A percentile compares a stretch with the other conserved stretches of the same genome.
Evolutionary conservation across 148 eudicot genomes (phyloP).

Genomic region (Vaccinium darrowii): DNA sequence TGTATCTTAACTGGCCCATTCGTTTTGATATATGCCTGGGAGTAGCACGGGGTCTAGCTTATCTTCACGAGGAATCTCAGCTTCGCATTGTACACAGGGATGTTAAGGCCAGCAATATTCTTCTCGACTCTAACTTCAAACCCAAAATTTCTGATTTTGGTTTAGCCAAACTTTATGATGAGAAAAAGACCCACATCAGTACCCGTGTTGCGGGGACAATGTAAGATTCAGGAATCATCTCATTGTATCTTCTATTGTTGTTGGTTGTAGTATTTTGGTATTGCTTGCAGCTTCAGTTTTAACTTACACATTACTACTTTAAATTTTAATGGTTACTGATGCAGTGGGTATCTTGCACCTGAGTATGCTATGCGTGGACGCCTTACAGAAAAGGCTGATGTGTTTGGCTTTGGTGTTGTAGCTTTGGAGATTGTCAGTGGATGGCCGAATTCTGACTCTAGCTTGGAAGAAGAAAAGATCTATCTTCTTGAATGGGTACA

Average conservation of each 20-base stretch:
- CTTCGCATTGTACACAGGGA: slow-evolving; percentile 85
- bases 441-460: slow-evolving; percentile 58
- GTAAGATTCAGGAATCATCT: slow-evolving; percentile 37
- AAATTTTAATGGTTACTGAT: slow-evolving; percentile 15
- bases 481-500: slow-evolving; percentile 95
- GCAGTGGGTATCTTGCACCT: slow-evolving; percentile 91
- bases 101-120: slow-evolving; percentile 88
- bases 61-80: slow-evolving; percentile 84
- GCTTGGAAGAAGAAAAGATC: slow-evolving; percentile 47
- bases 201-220: slow-evolving; percentile 95
- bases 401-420: slow-evolving; percentile 85
- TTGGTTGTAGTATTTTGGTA: background rate
- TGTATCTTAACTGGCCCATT: slow-evolving; percentile 53
- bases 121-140: slow-evolving; percentile 70
- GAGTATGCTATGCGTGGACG: slow-evolving; percentile 95
- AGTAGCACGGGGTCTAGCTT: slow-evolving; percentile 78
- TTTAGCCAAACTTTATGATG: slow-evolving; percentile 89
- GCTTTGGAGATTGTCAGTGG: slow-evolving; percentile 88
- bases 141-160: slow-evolving; percentile 98
- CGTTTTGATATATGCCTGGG: slow-evolving; percentile 9
- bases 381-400: slow-evolving; percentile 91
- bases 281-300: slow-evolving; percentile 1
- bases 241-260: background rate
- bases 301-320: slow-evolving; percentile 1
- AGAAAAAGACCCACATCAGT: slow-evolving; percentile 83